Evolutionary conservation across 1,139 yeast genomes (phyloP).

Genomic region (Yamadazyma dushanensis): DNA sequence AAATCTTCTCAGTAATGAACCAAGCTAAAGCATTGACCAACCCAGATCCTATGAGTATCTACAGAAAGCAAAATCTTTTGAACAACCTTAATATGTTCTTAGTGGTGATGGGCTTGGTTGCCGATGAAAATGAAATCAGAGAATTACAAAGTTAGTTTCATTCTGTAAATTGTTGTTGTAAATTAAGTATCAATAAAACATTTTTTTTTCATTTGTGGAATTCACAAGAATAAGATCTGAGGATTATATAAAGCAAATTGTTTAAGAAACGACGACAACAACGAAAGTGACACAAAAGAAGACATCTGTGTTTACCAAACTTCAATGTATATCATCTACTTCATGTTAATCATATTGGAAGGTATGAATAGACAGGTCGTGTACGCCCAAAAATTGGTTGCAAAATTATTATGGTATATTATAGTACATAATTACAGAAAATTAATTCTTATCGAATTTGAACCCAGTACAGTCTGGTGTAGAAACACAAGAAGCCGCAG

Average conservation of each 20-base stretch:
- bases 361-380: too few species aligned
- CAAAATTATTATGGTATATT: neutral
- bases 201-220: conserved; percentile 2
- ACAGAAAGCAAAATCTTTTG: conserved; percentile 64
- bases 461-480: conserved; percentile 21
- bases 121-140: conserved; percentile 65
- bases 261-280: too few species aligned
- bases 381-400: neutral
- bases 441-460: neutral
- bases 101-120: conserved; percentile 95
- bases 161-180: conserved; percentile 4
- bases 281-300: too few species aligned
- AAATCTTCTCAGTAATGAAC: conserved; percentile 85
- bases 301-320: too few species aligned
- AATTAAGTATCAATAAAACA: conserved; percentile 1
- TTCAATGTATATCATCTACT: too few species aligned
- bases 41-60: conserved; percentile 52
- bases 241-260: too few species aligned
- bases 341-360: too few species aligned
- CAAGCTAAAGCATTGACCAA: conserved; percentile 70
- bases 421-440: neutral
- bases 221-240: too few species aligned
- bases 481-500: conserved; percentile 15
- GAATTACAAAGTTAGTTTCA: conserved; percentile 35
- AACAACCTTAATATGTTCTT: conserved; percentile 87